Percentiles rank a stretch among this genome's conserved stretches.
These are phyloP conservation scores for Leccinum longicurvipes DNA, from an alignment of 768 basidiomycete species.

Conservation along the genomic window DNA sequence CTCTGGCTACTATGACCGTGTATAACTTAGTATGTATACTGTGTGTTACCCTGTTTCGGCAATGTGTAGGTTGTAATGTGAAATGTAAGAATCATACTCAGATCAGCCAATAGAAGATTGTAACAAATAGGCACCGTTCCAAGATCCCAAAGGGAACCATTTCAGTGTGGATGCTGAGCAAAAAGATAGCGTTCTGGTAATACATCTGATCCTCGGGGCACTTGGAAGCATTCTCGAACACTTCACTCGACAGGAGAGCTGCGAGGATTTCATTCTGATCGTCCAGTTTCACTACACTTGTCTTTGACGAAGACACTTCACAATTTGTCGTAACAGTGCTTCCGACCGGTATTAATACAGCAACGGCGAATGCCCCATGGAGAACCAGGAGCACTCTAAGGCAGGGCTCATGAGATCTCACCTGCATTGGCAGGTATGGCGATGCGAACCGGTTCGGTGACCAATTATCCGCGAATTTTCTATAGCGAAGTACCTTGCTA, in stretches of 20 bases:
- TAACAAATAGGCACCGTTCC: neutral
- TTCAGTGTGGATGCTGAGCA: neutral
- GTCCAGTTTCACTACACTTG: neutral
- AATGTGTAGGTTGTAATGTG: neutral
- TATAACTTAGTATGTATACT: slow-evolving; percentile 3
- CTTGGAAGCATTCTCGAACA: neutral
- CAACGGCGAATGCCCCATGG: neutral
- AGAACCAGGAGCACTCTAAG: neutral
- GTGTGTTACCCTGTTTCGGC: neutral
- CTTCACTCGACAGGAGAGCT: neutral
- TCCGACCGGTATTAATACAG: neutral
- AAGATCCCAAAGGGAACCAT: neutral
- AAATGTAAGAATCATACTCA: slow-evolving; percentile 2
- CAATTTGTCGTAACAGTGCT: neutral
- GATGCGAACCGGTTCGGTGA: neutral
- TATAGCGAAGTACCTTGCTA: neutral
- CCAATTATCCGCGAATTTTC: neutral
- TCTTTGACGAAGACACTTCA: neutral
- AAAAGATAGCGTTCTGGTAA: neutral
- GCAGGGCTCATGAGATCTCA: neutral
- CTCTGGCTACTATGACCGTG: neutral
- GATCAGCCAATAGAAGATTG: neutral
- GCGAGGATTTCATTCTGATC: neutral
- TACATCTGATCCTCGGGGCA: neutral
- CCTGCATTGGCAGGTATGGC: neutral